Evolutionary conservation across 164 flowering plant genomes (phyloP).

Genomic region (Annona cherimola): DNA sequence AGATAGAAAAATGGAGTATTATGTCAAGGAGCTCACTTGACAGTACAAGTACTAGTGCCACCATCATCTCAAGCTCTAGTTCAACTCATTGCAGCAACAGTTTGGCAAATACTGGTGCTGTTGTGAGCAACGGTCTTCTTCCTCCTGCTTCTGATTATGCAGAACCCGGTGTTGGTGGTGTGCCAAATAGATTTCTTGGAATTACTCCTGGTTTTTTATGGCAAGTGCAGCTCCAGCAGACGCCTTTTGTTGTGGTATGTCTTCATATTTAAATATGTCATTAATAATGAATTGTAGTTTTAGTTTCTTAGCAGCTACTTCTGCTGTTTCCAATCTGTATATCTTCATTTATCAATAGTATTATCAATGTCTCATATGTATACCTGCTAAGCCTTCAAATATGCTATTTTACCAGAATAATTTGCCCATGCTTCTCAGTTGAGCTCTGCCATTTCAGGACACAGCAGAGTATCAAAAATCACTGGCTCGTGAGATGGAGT

Average conservation of each 20-base stretch:
- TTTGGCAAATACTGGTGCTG: slow-evolving; percentile 33
- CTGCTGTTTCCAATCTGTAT: not conserved
- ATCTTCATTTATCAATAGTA: not conserved
- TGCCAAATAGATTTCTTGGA: slow-evolving; percentile 88
- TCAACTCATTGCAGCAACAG: slow-evolving; percentile 53
- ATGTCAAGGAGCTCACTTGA: slow-evolving; percentile 86
- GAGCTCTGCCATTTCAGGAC: slow-evolving; percentile 41
- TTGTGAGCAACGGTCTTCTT: slow-evolving; percentile 26
- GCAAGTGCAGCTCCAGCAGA: slow-evolving; percentile 69
- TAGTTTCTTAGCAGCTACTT: not conserved
- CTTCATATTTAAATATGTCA: not conserved
- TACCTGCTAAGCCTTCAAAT: not conserved
- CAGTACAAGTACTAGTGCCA: slow-evolving; percentile 67
- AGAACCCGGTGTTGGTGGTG: slow-evolving; percentile 92
- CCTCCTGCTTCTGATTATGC: slow-evolving; percentile 31
- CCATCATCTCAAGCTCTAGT: slow-evolving; percentile 60
- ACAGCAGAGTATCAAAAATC: slow-evolving; percentile 65
- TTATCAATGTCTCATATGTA: not conserved
- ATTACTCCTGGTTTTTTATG: slow-evolving; percentile 76
- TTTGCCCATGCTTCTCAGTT: not conserved
- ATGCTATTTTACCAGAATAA: not conserved
- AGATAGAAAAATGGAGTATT: slow-evolving; percentile 82
- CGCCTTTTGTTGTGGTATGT: slow-evolving; percentile 57
- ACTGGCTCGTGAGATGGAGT: slow-evolving; percentile 67
- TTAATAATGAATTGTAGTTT: not conserved